These are phyloP conservation scores for Amylocarpus encephaloides DNA, from an alignment of 2,329 filamentous ascomycete species.

Conservation along the genomic window DNA sequence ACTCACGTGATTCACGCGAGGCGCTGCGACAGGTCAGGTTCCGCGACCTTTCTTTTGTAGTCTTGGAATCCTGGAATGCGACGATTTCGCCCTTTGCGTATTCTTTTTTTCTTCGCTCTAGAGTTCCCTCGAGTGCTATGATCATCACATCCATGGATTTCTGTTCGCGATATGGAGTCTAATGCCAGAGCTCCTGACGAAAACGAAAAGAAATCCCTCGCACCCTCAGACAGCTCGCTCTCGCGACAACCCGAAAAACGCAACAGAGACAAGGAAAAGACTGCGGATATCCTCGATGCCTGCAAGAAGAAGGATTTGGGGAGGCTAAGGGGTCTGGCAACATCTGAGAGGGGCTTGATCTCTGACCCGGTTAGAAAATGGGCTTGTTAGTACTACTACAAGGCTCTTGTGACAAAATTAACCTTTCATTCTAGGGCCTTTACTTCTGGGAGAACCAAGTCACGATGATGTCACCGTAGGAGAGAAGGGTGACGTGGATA, in stretches of 20 bases:
- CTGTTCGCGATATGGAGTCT: conserved; percentile 27
- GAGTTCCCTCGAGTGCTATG: conserved; percentile 15
- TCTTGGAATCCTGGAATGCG: neutral
- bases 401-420: conserved; percentile 11
- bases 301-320: conserved; percentile 53
- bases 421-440: conserved; percentile 48
- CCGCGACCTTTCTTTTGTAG: neutral
- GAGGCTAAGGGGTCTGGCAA: conserved; percentile 51
- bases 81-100: neutral
- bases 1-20: no score
- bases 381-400: conserved; percentile 65
- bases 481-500: conserved; percentile 20
- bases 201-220: conserved; percentile 9
- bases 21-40: no score
- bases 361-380: conserved; percentile 60
- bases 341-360: conserved; percentile 60
- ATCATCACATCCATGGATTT: conserved; percentile 17
- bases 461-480: conserved; percentile 14
- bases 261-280: conserved; percentile 30
- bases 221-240: conserved; percentile 8
- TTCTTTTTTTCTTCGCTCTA: neutral
- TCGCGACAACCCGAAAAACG: conserved; percentile 1
- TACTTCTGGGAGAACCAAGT: conserved; percentile 43
- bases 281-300: conserved; percentile 48
- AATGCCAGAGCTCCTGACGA: conserved; percentile 20